Evolutionary conservation across 208 protist species (phyloP).

Genomic region (Trichomonas vaginalis): DNA sequence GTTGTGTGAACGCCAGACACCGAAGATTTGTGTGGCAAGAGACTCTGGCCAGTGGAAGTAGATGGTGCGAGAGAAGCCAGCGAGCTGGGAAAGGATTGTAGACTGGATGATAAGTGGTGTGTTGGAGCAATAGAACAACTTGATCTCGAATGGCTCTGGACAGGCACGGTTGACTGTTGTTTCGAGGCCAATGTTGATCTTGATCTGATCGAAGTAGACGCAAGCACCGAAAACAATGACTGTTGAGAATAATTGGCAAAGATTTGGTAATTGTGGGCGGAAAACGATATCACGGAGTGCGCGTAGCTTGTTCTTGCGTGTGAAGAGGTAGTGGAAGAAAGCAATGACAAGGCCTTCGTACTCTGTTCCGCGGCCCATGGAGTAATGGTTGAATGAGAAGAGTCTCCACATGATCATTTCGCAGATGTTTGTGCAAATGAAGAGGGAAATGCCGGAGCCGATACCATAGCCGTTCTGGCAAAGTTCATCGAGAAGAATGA

Average conservation of each 20-base stretch:
- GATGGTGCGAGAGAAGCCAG: not conserved
- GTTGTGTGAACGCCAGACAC: not conserved
- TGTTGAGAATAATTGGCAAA: slow-evolving; percentile 97
- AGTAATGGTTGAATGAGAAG: slow-evolving; percentile 93
- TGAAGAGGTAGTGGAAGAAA: slow-evolving; percentile 83
- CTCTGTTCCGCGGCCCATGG: slow-evolving; percentile 79
- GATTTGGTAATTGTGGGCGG: slow-evolving; percentile 92
- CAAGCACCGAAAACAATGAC: slow-evolving; percentile 93
- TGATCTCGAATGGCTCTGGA: slow-evolving; percentile 84
- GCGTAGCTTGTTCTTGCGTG: slow-evolving; percentile 48
- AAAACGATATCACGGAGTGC: slow-evolving; percentile 97
- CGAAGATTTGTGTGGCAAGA: not conserved
- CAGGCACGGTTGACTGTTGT: not conserved
- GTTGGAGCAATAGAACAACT: slow-evolving; percentile 99
- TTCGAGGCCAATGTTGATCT: slow-evolving; percentile 64
- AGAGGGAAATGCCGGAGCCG: slow-evolving; percentile 94
- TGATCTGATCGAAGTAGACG: slow-evolving; percentile 98
- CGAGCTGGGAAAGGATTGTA: not conserved
- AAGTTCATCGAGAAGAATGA: slow-evolving; percentile 88
- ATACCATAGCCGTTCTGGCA: slow-evolving; percentile 94
- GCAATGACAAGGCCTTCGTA: slow-evolving; percentile 98
- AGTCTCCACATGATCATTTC: slow-evolving; percentile 98
- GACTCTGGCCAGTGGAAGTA: not conserved
- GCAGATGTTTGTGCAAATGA: slow-evolving; percentile 99
- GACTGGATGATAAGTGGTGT: slow-evolving; percentile 99